Evolutionary conservation across 352 stramenopile genomes (phyloP).

Genomic region (Pythium plurisporium): DNA sequence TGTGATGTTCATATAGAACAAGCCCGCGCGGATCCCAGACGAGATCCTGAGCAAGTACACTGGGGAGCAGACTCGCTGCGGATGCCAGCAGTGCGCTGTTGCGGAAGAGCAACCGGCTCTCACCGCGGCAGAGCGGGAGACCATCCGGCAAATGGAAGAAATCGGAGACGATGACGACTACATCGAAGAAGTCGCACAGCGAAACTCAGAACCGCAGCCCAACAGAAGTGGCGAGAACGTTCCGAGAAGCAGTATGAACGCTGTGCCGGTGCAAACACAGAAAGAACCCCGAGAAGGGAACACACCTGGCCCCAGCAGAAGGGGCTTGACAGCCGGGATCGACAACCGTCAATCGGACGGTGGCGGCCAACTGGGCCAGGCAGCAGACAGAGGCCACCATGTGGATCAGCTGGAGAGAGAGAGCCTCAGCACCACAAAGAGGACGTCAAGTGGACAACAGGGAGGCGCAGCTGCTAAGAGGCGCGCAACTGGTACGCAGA

Average conservation of each 20-base stretch:
- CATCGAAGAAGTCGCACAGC: neutral
- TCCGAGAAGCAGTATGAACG: neutral
- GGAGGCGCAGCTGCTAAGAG: neutral
- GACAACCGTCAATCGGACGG: neutral
- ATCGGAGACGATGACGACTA: neutral
- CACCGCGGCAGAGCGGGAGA: neutral
- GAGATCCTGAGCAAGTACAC: slow-evolving; percentile 7
- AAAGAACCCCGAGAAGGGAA: neutral
- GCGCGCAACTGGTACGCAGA: neutral
- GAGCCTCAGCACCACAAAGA: neutral
- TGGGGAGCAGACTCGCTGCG: slow-evolving; percentile 4
- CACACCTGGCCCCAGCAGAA: neutral
- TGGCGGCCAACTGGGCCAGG: neutral
- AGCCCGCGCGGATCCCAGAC: slow-evolving; percentile 4
- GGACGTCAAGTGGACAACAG: neutral
- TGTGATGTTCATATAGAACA: slow-evolving; percentile 19
- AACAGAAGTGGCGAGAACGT: neutral
- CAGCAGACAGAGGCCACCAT: neutral
- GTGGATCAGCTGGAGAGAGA: slow-evolving; percentile 1
- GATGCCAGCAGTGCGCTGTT: slow-evolving; percentile 6
- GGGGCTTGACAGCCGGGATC: neutral
- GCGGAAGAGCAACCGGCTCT: slow-evolving; percentile 5
- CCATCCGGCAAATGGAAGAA: neutral
- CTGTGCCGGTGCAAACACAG: neutral
- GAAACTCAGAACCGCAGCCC: neutral